Percentiles rank a stretch among this genome's conserved stretches.
phyloP scores from a whole-genome alignment of 371 early-diverging fungal genomes.

The Cokeromyces recurvatus region DNA sequence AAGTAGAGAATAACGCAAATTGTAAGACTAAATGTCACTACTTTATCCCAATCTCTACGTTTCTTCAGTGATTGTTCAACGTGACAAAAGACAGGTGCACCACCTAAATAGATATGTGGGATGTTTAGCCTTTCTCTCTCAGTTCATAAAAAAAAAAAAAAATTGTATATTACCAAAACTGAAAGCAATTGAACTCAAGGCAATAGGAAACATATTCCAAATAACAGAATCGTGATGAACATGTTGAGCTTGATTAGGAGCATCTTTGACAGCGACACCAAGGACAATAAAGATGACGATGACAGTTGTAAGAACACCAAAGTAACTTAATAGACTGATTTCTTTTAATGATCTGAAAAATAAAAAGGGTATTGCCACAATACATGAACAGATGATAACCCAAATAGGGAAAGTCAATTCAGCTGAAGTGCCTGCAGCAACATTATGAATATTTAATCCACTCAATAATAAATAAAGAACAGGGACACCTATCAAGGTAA shows the following conservation, averaged over 20 bases:
- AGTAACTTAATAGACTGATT: constrained; percentile 50
- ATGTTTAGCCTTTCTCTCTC: too few species aligned
- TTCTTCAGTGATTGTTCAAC: constrained; percentile 78
- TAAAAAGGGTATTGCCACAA: constrained; percentile 67
- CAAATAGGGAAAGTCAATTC: constrained; percentile 41
- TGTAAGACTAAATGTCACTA: constrained; percentile 61
- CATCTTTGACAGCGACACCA: constrained; percentile 17
- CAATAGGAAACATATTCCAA: constrained; percentile 52
- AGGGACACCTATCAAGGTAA: constrained; percentile 62
- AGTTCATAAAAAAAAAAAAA: background rate
- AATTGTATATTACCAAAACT: constrained; percentile 39
- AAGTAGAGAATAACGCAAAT: constrained; percentile 74
- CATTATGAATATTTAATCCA: constrained; percentile 53
- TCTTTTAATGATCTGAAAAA: constrained; percentile 71
- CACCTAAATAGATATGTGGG: constrained; percentile 7
- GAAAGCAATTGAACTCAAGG: constrained; percentile 55
- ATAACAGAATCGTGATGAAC: constrained; percentile 35
- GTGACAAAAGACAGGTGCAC: constrained; percentile 42
- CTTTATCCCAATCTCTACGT: constrained; percentile 70
- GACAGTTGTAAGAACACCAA: constrained; percentile 27
- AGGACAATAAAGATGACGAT: constrained; percentile 25
- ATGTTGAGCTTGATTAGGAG: constrained; percentile 4
- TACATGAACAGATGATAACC: constrained; percentile 58
- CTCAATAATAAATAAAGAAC: constrained; percentile 72
- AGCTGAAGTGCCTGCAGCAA: constrained; percentile 24